Base-by-base conservation (phyloP, 2,329 filamentous ascomycete species). In the Fusarium illudens region DNA sequence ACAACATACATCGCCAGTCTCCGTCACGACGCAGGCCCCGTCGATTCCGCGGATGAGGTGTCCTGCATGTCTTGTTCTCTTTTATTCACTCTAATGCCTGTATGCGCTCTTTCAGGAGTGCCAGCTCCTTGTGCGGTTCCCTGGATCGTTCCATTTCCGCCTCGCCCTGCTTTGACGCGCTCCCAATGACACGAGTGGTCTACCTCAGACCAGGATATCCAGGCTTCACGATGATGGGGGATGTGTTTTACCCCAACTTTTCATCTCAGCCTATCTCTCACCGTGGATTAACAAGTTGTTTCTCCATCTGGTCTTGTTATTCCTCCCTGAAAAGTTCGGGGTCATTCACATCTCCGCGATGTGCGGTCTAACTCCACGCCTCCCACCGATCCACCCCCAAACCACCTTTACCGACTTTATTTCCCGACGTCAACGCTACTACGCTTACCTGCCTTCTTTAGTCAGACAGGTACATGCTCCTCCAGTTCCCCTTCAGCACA, bases 351-450 rank as follows among this genome's bases (percentile, higher is more conserved):
- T 57, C 36, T 6, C 52, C 46, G 29, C n/a, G n/a, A 11, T 32
- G 4, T 52, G 13, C 20, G 13, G 42, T 46, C 39, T 17, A 39
- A 32, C 39, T 39, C 55, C 44, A 58, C 44, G 39, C 54, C 30
- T 54, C 22, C 7, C 11, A 50, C 19, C 15, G 19, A 32, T 25
- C 22, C 54, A 39, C 54, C 42, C 54, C 54, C 30, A 37, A 33
- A n/a, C 39, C 11, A 22, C 42, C 42, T 34, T 50, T 50, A 22
- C 54, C 42, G 54, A 58, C 42, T 39, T 50, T 39, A 48, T 36
- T 30, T 37, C 44, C 54, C 32, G 44, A 37, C 15, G 4, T 46
- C 39, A 46, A 46, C 17, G 11, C 19, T 19, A 17, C 15, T 58
- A 29, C 12, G 44, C 32, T 50, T 58, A 58, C 42, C 22, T 58